A percentile compares a stretch with the other conserved stretches of the same genome.
Evolutionary conservation across 1,284 basidiomycete genomes (phyloP).

Genomic region (Papiliotrema laurentii): DNA sequence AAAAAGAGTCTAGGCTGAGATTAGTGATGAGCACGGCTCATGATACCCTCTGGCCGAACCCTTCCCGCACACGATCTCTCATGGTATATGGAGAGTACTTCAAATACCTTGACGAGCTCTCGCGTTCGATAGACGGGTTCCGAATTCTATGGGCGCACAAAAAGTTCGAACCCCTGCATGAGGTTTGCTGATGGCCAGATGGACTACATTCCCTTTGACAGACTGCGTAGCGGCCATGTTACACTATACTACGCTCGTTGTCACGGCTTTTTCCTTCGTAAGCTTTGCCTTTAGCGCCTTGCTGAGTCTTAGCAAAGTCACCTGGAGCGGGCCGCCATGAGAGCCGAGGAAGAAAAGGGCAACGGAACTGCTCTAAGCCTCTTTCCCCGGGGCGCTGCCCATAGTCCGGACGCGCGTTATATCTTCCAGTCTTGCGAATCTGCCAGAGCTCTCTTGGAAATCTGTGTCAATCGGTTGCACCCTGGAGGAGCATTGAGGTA

Average conservation of each 20-base stretch:
- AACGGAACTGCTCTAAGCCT: conserved; percentile 27
- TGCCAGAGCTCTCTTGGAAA: conserved; percentile 40
- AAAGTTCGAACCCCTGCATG: conserved; percentile 17
- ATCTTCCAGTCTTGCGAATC: conserved; percentile 47
- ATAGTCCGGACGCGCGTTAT: conserved; percentile 43
- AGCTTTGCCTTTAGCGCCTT: conserved; percentile 8
- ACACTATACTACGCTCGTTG: conserved; percentile 43
- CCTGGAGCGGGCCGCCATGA: conserved; percentile 43
- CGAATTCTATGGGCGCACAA: conserved; percentile 41
- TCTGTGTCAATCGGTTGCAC: conserved; percentile 43
- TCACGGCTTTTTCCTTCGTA: conserved; percentile 48
- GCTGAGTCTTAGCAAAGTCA: conserved; percentile 43
- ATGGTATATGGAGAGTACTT: conserved; percentile 43
- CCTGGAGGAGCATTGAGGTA: conserved; percentile 45
- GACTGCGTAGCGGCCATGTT: conserved; percentile 43
- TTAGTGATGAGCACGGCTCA: conserved; percentile 46
- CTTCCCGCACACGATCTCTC: conserved; percentile 39
- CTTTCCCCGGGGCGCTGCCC: conserved; percentile 44
- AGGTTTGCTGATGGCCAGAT: conserved; percentile 11
- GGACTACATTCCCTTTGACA: conserved; percentile 36
- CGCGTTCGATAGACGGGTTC: conserved; percentile 44
- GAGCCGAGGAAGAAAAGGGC: conserved; percentile 37
- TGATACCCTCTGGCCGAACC: conserved; percentile 46
- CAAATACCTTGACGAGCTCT: conserved; percentile 47
- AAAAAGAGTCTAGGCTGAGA: neutral